Percentiles rank a stretch among this genome's conserved stretches.
phyloP scores from a whole-genome alignment of 1,139 yeast genomes.

The Debaryomyces udenii region DNA sequence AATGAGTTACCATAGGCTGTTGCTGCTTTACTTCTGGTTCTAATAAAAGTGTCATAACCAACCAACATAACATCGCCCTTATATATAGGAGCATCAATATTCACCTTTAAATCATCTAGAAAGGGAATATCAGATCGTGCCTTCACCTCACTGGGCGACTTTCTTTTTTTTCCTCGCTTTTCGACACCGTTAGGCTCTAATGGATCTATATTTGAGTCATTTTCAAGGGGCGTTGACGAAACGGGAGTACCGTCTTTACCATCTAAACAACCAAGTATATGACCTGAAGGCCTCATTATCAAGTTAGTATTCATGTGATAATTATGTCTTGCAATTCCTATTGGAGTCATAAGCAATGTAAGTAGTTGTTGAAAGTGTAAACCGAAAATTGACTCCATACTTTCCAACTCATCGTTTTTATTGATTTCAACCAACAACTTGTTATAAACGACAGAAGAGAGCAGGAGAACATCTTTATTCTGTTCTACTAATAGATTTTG shows the following conservation, averaged over 20 bases:
- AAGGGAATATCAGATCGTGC: slow-evolving; percentile 49
- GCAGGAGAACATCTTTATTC: slow-evolving; percentile 66
- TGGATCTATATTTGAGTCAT: slow-evolving; percentile 19
- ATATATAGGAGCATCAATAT: slow-evolving; percentile 91
- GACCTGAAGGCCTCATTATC: slow-evolving; percentile 82
- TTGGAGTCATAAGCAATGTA: slow-evolving; percentile 83
- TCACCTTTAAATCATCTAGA: slow-evolving; percentile 62
- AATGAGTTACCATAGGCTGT: slow-evolving; percentile 74
- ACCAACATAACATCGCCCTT: slow-evolving; percentile 89
- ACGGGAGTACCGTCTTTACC: slow-evolving; percentile 23
- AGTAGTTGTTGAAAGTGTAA: slow-evolving; percentile 65
- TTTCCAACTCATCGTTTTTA: slow-evolving; percentile 31
- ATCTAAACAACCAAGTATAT: slow-evolving; percentile 37
- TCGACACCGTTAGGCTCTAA: slow-evolving; percentile 21
- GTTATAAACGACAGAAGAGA: slow-evolving; percentile 67
- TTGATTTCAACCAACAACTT: slow-evolving; percentile 54
- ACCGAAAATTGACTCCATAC: slow-evolving; percentile 51
- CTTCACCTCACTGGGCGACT: slow-evolving; percentile 25
- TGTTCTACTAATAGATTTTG: slow-evolving; percentile 92
- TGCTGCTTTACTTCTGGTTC: slow-evolving; percentile 78
- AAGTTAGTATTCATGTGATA: slow-evolving; percentile 79
- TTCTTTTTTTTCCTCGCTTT: slow-evolving; percentile 40
- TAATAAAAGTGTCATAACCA: slow-evolving; percentile 72
- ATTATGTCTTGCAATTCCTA: slow-evolving; percentile 88
- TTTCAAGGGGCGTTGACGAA: slow-evolving; percentile 9